Evolutionary conservation across 2,329 filamentous ascomycete species (phyloP), one percentile per base, ranked within the genome.

Genomic region (Phaeophleospora eucalypticola): DNA sequence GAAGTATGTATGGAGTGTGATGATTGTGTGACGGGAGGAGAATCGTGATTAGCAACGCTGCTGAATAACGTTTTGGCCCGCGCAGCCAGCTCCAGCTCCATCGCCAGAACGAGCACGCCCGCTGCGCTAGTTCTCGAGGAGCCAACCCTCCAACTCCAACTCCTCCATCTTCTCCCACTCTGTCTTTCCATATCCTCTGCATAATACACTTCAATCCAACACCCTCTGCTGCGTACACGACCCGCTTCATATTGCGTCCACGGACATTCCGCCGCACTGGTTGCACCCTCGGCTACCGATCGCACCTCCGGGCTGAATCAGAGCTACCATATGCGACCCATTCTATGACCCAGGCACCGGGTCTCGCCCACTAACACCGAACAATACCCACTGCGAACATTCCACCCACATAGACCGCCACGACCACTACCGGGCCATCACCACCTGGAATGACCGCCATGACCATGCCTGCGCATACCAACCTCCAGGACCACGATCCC

Each of bases 371-470:
- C n/a, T n/a, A n/a, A n/a, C n/a, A n/a, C n/a, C n/a, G n/a, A n/a
- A n/a, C n/a, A n/a, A n/a, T n/a, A n/a, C n/a, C n/a, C n/a, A n/a
- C n/a, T n/a, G n/a, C n/a, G n/a, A n/a, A n/a, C n/a, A n/a, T n/a
- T n/a, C n/a, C n/a, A n/a, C n/a, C n/a, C n/a, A n/a, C n/a, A n/a
- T n/a, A n/a, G n/a, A n/a, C 39, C 24, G 6, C 12, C 24, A 29
- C 24, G 24, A 29, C 7, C 12, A 29, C 24, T 7, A 7, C 7
- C 24, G 24, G 24, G 12, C 24, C 24, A n/a, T 29, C 24, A 20
- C 29, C 17, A 16, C 24, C 17, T 7, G 19, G 37, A 43, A 50
- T 54, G 49, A 48, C 41, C 38, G 48, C 52, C 44, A 50, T 49
- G 44, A 52, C 49, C 12, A 20, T 49, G 27, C 45, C 53, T 19